Percentiles rank a stretch among this genome's conserved stretches.
Evolutionary conservation across 2,329 filamentous ascomycete genomes (phyloP).

Genomic region (Trichoderma sp.): DNA sequence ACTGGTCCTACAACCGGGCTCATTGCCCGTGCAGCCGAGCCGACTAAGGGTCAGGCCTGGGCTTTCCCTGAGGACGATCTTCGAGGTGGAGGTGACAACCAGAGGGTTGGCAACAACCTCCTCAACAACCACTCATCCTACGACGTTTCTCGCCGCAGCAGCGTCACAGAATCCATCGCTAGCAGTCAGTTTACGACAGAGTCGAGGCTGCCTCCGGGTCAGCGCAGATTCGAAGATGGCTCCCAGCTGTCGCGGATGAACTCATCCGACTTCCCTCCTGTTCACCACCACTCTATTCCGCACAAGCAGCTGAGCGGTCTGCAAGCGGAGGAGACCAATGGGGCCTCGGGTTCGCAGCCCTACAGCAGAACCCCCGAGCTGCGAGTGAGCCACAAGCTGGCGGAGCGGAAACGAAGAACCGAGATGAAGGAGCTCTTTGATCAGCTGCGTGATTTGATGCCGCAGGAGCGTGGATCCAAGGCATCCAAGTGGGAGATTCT

Average conservation of each 20-base stretch:
- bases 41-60: slow-evolving; percentile 82
- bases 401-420: slow-evolving; percentile 78
- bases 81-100: slow-evolving; percentile 50
- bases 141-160: slow-evolving; percentile 71
- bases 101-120: slow-evolving; percentile 42
- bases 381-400: slow-evolving; percentile 81
- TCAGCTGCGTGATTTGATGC: slow-evolving; percentile 74
- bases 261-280: slow-evolving; percentile 58
- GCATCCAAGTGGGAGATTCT: slow-evolving; percentile 89
- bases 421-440: slow-evolving; percentile 91
- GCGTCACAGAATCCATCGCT: slow-evolving; percentile 74
- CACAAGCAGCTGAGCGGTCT: slow-evolving; percentile 71
- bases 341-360: slow-evolving; percentile 63
- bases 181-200: slow-evolving; percentile 79
- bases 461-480: slow-evolving; percentile 79
- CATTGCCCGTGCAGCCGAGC: slow-evolving; percentile 72
- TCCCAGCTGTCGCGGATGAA: slow-evolving; percentile 54
- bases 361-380: slow-evolving; percentile 83
- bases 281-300: slow-evolving; percentile 76
- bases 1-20: slow-evolving; percentile 67
- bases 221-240: slow-evolving; percentile 70
- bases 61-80: slow-evolving; percentile 77
- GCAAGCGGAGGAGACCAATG: slow-evolving; percentile 58
- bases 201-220: slow-evolving; percentile 70
- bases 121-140: slow-evolving; percentile 43